Evolutionary conservation across 1,284 basidiomycete genomes (phyloP).

Genomic region (Lignosus rhinocerotis): DNA sequence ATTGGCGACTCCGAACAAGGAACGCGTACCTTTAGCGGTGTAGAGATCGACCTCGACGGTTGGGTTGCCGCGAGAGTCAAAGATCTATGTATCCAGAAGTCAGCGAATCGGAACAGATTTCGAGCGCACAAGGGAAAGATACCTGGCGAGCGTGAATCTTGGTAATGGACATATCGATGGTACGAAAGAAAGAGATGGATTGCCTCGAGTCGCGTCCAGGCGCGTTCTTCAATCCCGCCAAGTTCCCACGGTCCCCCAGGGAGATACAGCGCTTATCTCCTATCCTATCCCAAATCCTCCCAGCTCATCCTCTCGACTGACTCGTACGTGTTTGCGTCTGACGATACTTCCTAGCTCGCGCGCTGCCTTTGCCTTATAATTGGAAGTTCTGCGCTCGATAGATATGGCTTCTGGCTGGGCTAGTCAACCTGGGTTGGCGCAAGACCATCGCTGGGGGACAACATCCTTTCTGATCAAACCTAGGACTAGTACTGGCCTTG

Average conservation of each 20-base stretch:
- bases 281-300: neutral
- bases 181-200: slow-evolving; percentile 24
- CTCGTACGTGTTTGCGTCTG: neutral
- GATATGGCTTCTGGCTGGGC: neutral
- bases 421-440: neutral
- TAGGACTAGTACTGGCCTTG: no score
- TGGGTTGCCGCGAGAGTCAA: slow-evolving; percentile 95
- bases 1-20: slow-evolving; percentile 5
- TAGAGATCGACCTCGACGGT: slow-evolving; percentile 94
- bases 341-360: neutral
- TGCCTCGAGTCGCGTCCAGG: slow-evolving; percentile 5
- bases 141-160: slow-evolving; percentile 91
- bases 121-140: slow-evolving; percentile 23
- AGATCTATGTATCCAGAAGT: slow-evolving; percentile 83
- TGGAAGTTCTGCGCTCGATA: neutral
- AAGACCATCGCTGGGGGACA: no score
- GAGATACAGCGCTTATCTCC: slow-evolving; percentile 17
- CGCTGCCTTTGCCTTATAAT: neutral
- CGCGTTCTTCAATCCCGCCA: slow-evolving; percentile 19
- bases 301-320: neutral
- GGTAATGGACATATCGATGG: slow-evolving; percentile 73
- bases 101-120: neutral
- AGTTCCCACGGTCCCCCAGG: slow-evolving; percentile 17
- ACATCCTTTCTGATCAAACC: neutral
- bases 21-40: slow-evolving; percentile 75